Percentiles rank a stretch among this genome's conserved stretches.
phyloP scores from a whole-genome alignment of 495 filamentous ascomycete genomes.

The Tuber aestivum region DNA sequence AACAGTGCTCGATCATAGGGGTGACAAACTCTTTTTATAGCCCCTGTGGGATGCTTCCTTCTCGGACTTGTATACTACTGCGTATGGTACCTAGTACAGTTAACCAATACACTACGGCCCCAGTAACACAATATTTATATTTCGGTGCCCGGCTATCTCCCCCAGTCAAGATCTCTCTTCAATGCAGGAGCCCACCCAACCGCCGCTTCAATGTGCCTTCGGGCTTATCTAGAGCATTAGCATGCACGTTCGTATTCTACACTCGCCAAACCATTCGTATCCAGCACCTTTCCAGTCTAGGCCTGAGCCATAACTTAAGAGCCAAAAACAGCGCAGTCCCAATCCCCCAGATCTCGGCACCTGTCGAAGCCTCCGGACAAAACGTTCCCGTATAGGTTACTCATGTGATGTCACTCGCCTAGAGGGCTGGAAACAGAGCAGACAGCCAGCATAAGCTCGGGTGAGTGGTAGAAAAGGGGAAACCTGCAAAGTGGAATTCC shows the following conservation, averaged over 20 bases:
- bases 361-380: not conserved
- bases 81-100: not conserved
- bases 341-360: not conserved
- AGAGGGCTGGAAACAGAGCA: not conserved
- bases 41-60: not conserved
- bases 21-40: not conserved
- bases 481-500: not conserved
- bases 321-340: not conserved
- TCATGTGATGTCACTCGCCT: constrained; percentile 2
- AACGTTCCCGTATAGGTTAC: not conserved
- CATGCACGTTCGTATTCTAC: not conserved
- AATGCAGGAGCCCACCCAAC: not conserved
- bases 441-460: not conserved
- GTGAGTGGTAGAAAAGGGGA: not conserved
- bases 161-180: not conserved
- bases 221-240: not conserved
- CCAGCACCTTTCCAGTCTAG: not conserved
- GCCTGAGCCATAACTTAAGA: not conserved
- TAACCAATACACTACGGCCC: not conserved
- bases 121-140: not conserved
- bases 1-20: not conserved
- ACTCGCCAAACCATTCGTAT: not conserved
- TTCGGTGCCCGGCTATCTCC: not conserved
- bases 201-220: not conserved
- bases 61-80: not conserved